Evolutionary conservation across 2,329 filamentous ascomycete species (phyloP).

Genomic region (Fusarium vanettenii): DNA sequence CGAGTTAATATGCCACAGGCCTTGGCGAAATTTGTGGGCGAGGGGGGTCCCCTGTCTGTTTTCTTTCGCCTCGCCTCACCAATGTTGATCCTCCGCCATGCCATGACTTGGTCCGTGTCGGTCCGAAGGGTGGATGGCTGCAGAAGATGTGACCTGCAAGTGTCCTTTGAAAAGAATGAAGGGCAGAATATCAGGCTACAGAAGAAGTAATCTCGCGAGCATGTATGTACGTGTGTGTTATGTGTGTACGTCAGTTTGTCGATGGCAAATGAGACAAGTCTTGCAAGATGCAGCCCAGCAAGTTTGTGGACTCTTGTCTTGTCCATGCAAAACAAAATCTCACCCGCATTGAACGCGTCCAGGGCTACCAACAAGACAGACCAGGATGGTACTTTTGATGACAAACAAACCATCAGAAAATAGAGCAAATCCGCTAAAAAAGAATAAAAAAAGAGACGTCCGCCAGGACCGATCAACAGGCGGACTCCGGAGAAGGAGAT

Average conservation of each 20-base stretch:
- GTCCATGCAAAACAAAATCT: slow-evolving; percentile 15
- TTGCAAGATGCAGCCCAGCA: slow-evolving; percentile 1
- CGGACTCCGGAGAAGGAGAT: slow-evolving; percentile 26
- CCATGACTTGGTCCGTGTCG: background rate
- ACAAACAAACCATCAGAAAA: slow-evolving; percentile 10
- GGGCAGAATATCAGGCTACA: background rate
- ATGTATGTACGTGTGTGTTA: background rate
- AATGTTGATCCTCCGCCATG: slow-evolving; percentile 2
- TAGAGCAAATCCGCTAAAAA: background rate
- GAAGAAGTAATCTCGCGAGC: background rate
- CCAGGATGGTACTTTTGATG: background rate
- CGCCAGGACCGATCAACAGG: slow-evolving; percentile 25
- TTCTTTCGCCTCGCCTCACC: slow-evolving; percentile 5
- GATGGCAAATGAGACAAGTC: slow-evolving; percentile 4
- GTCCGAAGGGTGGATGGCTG: background rate
- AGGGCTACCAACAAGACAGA: background rate
- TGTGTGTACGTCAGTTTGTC: background rate
- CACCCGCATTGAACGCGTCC: slow-evolving; percentile 22
- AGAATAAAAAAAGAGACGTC: slow-evolving; percentile 4
- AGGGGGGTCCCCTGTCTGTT: slow-evolving; percentile 4
- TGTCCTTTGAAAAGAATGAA: background rate
- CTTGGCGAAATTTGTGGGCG: slow-evolving; percentile 19
- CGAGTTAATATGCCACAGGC: slow-evolving; percentile 16
- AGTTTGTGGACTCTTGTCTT: background rate
- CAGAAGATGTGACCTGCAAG: slow-evolving; percentile 6